phyloP scores from a whole-genome alignment of 164 flowering plant genomes.

The Sedum album region DNA sequence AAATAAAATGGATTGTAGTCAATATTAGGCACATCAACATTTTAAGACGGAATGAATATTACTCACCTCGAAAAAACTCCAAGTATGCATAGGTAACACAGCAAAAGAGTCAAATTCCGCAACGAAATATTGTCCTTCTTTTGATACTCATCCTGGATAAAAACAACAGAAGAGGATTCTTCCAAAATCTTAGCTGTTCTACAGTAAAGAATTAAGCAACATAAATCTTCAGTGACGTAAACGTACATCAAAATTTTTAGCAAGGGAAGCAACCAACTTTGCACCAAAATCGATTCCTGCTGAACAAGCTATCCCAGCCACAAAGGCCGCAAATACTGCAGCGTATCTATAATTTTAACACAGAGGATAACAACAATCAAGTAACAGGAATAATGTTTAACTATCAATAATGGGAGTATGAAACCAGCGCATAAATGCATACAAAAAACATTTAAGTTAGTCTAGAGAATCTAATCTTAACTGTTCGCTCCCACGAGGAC shows the following conservation, averaged over 20 bases:
- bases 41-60: neutral
- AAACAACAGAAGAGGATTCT: slow-evolving; percentile 9
- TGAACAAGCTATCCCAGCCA: slow-evolving; percentile 80
- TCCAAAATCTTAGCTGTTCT: neutral
- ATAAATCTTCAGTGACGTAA: neutral
- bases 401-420: neutral
- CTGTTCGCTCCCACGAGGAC: slow-evolving; percentile 96
- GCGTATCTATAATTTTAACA: slow-evolving; percentile 59
- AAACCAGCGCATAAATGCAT: neutral
- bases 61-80: neutral
- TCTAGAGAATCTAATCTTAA: slow-evolving; percentile 23
- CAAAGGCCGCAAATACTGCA: slow-evolving; percentile 84
- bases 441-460: neutral
- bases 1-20: neutral
- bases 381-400: neutral
- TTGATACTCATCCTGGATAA: slow-evolving; percentile 54
- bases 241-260: slow-evolving; percentile 72
- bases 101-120: slow-evolving; percentile 28
- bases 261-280: slow-evolving; percentile 72
- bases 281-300: slow-evolving; percentile 90
- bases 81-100: neutral
- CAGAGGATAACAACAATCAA: neutral
- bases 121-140: slow-evolving; percentile 75
- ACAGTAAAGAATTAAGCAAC: no score
- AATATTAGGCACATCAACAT: neutral